Conservation (phyloP, 495 filamentous ascomycete genomes). For the Xylaria telfairii region DNA sequence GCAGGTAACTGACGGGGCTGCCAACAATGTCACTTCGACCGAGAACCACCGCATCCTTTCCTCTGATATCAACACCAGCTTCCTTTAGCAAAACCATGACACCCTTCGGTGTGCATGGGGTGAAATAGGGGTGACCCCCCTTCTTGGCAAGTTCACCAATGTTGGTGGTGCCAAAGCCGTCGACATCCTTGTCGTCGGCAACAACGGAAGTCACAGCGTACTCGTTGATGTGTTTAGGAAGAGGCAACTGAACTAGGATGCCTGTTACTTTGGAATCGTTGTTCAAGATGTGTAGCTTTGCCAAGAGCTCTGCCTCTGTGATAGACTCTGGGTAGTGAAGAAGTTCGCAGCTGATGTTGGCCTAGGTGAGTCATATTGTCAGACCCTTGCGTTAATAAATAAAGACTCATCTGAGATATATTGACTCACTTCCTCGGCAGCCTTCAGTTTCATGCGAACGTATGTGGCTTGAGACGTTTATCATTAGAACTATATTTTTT, state of each 20-base stretch:
- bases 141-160: constrained; percentile 96
- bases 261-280: constrained; percentile 87
- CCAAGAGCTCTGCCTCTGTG: constrained; percentile 83
- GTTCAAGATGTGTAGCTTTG: constrained; percentile 81
- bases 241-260: constrained; percentile 90
- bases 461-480: constrained; percentile 74
- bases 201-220: constrained; percentile 88
- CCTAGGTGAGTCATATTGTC: constrained; percentile 56
- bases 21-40: constrained; percentile 97
- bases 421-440: constrained; percentile 80
- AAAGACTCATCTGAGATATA: constrained; percentile 11
- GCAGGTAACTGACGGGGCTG: constrained; percentile 91
- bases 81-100: constrained; percentile 91
- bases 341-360: constrained; percentile 86
- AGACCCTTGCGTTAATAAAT: constrained; percentile 24
- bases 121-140: constrained; percentile 84
- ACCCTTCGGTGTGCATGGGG: constrained; percentile 94
- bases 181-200: constrained; percentile 93
- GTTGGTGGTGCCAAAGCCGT: constrained; percentile 92
- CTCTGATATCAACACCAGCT: constrained; percentile 78
- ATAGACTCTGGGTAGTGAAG: constrained; percentile 81
- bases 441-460: constrained; percentile 99
- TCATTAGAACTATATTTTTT: constrained; percentile 34
- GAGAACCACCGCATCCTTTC: constrained; percentile 93
- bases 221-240: constrained; percentile 89